Base-by-base conservation (phyloP, 1,139 yeast species). In the Yamadazyma siamensis region DNA sequence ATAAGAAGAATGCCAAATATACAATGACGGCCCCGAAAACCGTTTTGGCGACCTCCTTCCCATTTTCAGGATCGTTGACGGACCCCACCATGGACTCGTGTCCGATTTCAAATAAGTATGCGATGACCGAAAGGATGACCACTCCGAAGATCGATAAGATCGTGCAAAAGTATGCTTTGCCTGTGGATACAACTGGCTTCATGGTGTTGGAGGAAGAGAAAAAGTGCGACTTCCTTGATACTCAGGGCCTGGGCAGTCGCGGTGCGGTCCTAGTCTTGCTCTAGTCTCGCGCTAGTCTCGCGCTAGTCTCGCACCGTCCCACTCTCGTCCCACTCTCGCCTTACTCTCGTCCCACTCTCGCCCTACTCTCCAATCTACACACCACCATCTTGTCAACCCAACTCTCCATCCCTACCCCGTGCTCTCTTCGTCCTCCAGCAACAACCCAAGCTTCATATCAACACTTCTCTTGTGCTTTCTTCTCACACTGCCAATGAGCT, bases 11-110 rank as follows among this genome's bases (percentile, higher is more conserved):
- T 26, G 68, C 71, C 35, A 80, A 61, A 56, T 91, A 91, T 9
- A 91, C 91, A 39, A 83, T 58, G 5, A 89, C 96, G 15, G 97
- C 96, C 27, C 89, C 81, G 58, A 83, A 84, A 13, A 91, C 80
- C 3, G 97, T 91, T 41, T 76, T 75, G 21, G 97, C 96, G 26
- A 89, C 97, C 63, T 94, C 95, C 41, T 77, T 77, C 9, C 97
- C 97, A 53, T 91, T 91, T 44, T 76, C 84, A 15, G 98, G 97
- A 52, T 89, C 96, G 45, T 71, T 80, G 41, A 80, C 78, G 24
- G 95, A 84, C 6, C 98, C 98, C 65, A 88, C 81, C 82, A 91
- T 81, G 13, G 94, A 73, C 60, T 91, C 97, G 55, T 87, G 94
- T 46, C 80, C 86, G 28, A 68, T 67, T 46, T 81, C 69, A 67